Conservation (phyloP, 2,329 filamentous ascomycete genomes). For the Ophiostoma ips region DNA sequence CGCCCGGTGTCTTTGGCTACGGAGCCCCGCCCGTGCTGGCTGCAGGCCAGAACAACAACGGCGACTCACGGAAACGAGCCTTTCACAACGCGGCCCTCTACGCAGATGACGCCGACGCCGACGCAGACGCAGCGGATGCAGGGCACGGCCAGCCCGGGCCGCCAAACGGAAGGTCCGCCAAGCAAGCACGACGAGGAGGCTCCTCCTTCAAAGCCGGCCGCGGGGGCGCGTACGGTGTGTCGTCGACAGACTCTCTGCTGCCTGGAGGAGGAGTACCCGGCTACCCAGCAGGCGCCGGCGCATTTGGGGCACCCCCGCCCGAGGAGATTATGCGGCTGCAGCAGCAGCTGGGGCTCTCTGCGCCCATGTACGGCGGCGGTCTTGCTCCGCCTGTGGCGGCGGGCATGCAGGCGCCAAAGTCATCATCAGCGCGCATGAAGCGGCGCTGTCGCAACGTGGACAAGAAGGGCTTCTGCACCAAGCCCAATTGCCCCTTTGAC, state of each 20-base stretch:
- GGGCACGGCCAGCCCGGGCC: slow-evolving; percentile 18
- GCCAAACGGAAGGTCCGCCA: slow-evolving; percentile 33
- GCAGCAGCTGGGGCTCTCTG: slow-evolving; percentile 31
- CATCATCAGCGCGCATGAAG: slow-evolving; percentile 25
- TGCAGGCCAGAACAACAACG: slow-evolving; percentile 9
- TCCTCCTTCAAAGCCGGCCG: slow-evolving; percentile 15
- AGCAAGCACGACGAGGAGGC: slow-evolving; percentile 45
- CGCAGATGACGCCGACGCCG: background rate
- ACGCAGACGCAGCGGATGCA: slow-evolving; percentile 17
- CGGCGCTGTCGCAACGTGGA: slow-evolving; percentile 57
- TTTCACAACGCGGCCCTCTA: slow-evolving; percentile 30
- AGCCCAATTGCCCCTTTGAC: slow-evolving; percentile 55
- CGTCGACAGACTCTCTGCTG: background rate
- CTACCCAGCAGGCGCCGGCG: background rate
- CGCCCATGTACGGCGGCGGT: slow-evolving; percentile 18
- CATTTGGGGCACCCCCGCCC: slow-evolving; percentile 29
- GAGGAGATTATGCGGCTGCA: slow-evolving; percentile 49
- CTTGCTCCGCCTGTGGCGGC: slow-evolving; percentile 19
- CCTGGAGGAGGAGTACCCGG: background rate
- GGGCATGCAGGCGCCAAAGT: background rate
- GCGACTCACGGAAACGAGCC: slow-evolving; percentile 34
- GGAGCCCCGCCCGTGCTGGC: background rate
- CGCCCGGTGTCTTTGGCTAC: background rate
- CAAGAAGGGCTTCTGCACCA: slow-evolving; percentile 55
- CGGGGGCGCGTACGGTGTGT: slow-evolving; percentile 10